A percentile compares a stretch with the other conserved stretches of the same genome.
phyloP scores from a whole-genome alignment of 306 rosid species.

The Erythrophleum fordii region DNA sequence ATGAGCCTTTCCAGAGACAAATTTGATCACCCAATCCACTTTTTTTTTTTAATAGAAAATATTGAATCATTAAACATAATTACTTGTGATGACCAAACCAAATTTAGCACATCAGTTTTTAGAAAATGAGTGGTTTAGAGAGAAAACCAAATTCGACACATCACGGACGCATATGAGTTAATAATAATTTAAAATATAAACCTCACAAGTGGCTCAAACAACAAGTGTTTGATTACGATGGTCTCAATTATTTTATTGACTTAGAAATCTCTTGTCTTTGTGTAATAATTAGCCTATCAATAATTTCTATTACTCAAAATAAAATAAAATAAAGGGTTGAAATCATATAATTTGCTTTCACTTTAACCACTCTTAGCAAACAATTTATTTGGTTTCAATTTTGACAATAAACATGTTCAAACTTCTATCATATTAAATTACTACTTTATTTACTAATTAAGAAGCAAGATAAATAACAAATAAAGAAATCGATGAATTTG shows the following conservation, averaged over 20 bases:
- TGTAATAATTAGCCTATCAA: too few relatives aligned
- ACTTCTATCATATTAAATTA: not conserved
- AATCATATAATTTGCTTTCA: too few relatives aligned
- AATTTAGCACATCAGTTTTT: not conserved
- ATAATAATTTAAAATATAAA: not conserved
- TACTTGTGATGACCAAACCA: not conserved
- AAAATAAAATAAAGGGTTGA: too few relatives aligned
- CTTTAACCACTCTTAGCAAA: not conserved
- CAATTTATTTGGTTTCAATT: not conserved
- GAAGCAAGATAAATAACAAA: too few relatives aligned
- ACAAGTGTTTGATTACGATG: not conserved
- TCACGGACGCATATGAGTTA: not conserved
- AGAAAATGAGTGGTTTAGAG: not conserved
- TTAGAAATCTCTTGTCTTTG: not conserved
- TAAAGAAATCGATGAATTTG: not conserved
- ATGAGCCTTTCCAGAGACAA: not conserved
- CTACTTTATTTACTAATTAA: not conserved
- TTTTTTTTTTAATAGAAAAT: not conserved
- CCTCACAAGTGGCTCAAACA: not conserved
- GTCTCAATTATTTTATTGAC: not conserved
- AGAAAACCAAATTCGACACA: not conserved
- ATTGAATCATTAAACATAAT: not conserved
- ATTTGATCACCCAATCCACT: not conserved
- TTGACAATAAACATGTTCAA: not conserved
- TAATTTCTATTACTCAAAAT: too few relatives aligned